These are phyloP conservation scores for Penicillium sp. DNA, from an alignment of 2,329 filamentous ascomycete genomes.

Conservation along the genomic window DNA sequence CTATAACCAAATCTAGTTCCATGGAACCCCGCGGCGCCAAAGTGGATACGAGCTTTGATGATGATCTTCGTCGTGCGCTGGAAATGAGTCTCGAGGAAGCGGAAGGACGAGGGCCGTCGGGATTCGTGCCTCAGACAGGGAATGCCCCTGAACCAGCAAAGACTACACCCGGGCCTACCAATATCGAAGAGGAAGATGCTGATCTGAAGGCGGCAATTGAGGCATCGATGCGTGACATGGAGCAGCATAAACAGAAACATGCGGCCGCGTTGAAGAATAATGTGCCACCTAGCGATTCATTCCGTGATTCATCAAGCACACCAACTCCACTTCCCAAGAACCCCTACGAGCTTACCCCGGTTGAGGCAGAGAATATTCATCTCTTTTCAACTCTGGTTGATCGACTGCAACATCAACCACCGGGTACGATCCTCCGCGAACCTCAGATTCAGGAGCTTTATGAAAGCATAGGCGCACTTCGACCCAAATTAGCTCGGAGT, in stretches of 20 bases:
- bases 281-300: constrained; percentile 55
- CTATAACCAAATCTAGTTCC: constrained; percentile 64
- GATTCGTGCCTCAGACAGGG: constrained; percentile 68
- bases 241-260: constrained; percentile 93
- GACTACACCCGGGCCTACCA: constrained; percentile 42
- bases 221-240: constrained; percentile 93
- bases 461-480: constrained; percentile 89
- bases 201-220: constrained; percentile 94
- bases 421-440: constrained; percentile 92
- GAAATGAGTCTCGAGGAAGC: constrained; percentile 98
- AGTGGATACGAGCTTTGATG: constrained; percentile 87
- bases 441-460: constrained; percentile 98
- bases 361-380: constrained; percentile 97
- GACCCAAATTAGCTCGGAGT: constrained; percentile 89
- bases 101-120: constrained; percentile 67
- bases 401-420: constrained; percentile 88
- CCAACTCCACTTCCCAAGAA: constrained; percentile 68
- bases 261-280: constrained; percentile 80
- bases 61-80: constrained; percentile 87
- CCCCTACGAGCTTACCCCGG: constrained; percentile 88
- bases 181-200: constrained; percentile 76
- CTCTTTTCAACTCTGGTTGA: constrained; percentile 93
- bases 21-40: constrained; percentile 92
- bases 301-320: constrained; percentile 49
- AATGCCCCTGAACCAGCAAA: constrained; percentile 38